Base-by-base conservation (phyloP, 495 filamentous ascomycete genomes). In the Podospora anserina region DNA sequence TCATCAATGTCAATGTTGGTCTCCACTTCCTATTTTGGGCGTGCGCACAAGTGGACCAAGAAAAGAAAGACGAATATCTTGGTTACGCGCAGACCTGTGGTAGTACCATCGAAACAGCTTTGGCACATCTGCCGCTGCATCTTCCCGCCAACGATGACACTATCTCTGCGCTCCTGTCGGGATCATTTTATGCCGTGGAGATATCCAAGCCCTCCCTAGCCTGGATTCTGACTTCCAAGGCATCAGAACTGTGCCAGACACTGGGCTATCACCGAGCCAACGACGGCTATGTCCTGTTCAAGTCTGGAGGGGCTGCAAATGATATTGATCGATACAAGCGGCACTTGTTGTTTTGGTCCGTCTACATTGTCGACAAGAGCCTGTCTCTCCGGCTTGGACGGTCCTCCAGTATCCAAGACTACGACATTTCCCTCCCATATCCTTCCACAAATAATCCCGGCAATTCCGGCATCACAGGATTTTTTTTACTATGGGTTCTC, bases 361-460 rank as follows among this genome's bases (percentile, higher is more conserved):
- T 85, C 0, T 90, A 89, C 68, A 81, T 82, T 19, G 70, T 88
- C 2, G 82, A 89, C 65, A 87, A 85, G 61, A 80, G 81, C 18
- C 76, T 91, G 16, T 84, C 87, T 0, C 78, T 91, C 16, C 84
- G 88, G 0, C 74, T 91, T 3, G 88, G 89, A 0, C 83, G 87
- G 6, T 85, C 87, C 0, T 85, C 86, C 0, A 79, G 81, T 2
- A 81, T 90, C 15, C 87, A 87, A 23, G 86, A 89, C 69, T 87
- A 84, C 75, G 88, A 91, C 66, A 86, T 90, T 67, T 85, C 84
- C 0, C 30, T 69, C 4, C 68, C 66, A 13, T 64, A 69, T 23
- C 68, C 72, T 0, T 15, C 26, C 18, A 26, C 63, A 18, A 15
- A 4, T 18, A 44, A 55, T 7, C 34, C 64, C 0, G 26, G 28